These are phyloP conservation scores for Xylaria cubensis DNA, from an alignment of 495 filamentous ascomycete species.

Conservation along the genomic window DNA sequence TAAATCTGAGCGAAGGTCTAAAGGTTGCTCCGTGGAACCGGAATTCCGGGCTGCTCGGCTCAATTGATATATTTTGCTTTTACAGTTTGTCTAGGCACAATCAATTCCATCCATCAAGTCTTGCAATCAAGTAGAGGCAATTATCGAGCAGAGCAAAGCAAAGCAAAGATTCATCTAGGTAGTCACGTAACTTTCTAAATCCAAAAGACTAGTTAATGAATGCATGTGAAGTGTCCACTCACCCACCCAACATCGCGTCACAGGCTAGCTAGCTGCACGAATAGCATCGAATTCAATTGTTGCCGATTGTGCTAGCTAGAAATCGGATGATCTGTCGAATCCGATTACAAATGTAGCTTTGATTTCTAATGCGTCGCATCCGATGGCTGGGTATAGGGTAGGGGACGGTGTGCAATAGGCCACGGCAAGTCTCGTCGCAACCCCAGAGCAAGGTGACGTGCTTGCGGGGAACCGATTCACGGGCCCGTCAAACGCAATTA, in stretches of 20 bases:
- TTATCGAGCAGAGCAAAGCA: not conserved
- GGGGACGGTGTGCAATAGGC: slow-evolving; percentile 18
- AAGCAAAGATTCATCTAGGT: not conserved
- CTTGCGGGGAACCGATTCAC: slow-evolving; percentile 28
- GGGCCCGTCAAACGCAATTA: not conserved
- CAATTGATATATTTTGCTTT: not conserved
- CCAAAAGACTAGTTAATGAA: not conserved
- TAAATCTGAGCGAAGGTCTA: not conserved
- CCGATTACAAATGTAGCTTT: slow-evolving; percentile 26
- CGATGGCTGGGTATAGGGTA: slow-evolving; percentile 10
- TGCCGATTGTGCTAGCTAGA: not conserved
- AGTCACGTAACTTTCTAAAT: not conserved
- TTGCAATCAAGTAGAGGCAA: not conserved
- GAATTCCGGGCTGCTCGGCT: slow-evolving; percentile 8
- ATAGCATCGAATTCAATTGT: not conserved
- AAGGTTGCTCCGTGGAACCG: not conserved
- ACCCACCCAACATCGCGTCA: not conserved
- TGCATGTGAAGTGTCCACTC: not conserved
- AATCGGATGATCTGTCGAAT: slow-evolving; percentile 1
- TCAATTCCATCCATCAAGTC: not conserved
- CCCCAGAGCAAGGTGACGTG: slow-evolving; percentile 25
- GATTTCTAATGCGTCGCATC: slow-evolving; percentile 23
- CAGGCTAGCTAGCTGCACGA: not conserved
- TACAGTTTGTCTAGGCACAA: too few species aligned
- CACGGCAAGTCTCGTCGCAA: slow-evolving; percentile 23